A percentile compares a stretch with the other conserved stretches of the same genome.
Evolutionary conservation across 345 rosid species (phyloP).

Genomic region (Anastatica hierochuntica): DNA sequence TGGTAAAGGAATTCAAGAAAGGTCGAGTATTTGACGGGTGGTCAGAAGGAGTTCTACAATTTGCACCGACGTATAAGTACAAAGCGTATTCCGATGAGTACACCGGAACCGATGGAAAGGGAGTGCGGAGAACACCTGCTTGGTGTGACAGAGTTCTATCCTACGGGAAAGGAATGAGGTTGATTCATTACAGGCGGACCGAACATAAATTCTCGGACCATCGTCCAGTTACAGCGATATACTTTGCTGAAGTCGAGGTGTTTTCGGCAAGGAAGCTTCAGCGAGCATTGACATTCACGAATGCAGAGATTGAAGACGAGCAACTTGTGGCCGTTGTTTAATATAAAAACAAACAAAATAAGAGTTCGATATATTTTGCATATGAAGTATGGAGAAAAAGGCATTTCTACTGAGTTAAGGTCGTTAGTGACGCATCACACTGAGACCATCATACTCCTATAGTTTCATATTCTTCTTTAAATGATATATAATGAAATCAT

Average conservation of each 20-base stretch:
- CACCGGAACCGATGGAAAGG: constrained; percentile 57
- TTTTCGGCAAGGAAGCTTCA: constrained; percentile 69
- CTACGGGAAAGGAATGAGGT: constrained; percentile 71
- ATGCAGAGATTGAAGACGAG: constrained; percentile 72
- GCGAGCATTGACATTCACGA: constrained; percentile 70
- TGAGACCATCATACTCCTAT: not conserved
- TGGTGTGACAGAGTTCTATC: constrained; percentile 95
- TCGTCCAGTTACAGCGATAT: constrained; percentile 85
- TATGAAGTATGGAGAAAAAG: constrained; percentile 22
- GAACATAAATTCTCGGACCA: constrained; percentile 83
- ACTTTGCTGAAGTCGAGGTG: constrained; percentile 77
- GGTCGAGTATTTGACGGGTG: constrained; percentile 87
- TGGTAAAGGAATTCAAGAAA: constrained; percentile 58
- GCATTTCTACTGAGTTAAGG: constrained; percentile 6
- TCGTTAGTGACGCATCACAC: constrained; percentile 27
- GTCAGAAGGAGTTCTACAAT: constrained; percentile 67
- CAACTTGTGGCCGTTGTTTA: constrained; percentile 25
- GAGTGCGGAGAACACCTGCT: constrained; percentile 65
- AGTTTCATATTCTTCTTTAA: no score
- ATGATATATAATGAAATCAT: no score
- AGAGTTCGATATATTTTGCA: constrained; percentile 15
- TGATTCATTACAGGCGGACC: constrained; percentile 52
- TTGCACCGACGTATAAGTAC: constrained; percentile 91
- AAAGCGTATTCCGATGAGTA: constrained; percentile 70
- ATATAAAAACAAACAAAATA: not conserved